These are phyloP conservation scores for Rhexocercosporidium sp. DNA, from an alignment of 2,329 filamentous ascomycete genomes.

Conservation along the genomic window DNA sequence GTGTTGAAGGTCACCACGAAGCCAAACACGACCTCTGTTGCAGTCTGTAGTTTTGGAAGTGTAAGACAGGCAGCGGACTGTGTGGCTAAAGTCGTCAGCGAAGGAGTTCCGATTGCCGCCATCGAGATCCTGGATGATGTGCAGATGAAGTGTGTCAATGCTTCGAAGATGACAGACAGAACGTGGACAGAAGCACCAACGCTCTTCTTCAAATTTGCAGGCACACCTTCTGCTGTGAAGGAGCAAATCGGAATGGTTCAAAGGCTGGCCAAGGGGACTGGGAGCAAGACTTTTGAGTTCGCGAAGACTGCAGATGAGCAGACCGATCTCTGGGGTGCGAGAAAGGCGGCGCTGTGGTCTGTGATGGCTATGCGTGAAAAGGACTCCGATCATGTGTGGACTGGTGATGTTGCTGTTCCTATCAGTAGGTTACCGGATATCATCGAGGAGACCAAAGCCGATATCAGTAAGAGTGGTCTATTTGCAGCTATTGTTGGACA, in stretches of 20 bases:
- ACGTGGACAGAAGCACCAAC: slow-evolving; percentile 76
- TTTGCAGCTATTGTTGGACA: slow-evolving; percentile 71
- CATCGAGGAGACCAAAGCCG: slow-evolving; percentile 76
- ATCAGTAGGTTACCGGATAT: slow-evolving; percentile 75
- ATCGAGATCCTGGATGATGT: slow-evolving; percentile 92
- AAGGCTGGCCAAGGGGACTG: slow-evolving; percentile 62
- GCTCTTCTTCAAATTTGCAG: slow-evolving; percentile 84
- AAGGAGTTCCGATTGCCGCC: slow-evolving; percentile 86
- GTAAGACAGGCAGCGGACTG: slow-evolving; percentile 56
- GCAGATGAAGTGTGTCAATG: slow-evolving; percentile 77
- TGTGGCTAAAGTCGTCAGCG: slow-evolving; percentile 78
- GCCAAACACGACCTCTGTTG: slow-evolving; percentile 80
- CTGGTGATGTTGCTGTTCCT: slow-evolving; percentile 84
- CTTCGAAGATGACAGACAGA: slow-evolving; percentile 68
- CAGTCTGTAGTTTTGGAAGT: slow-evolving; percentile 68
- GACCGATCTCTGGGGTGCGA: slow-evolving; percentile 79
- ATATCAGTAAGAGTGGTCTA: slow-evolving; percentile 61
- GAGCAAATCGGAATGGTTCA: slow-evolving; percentile 77
- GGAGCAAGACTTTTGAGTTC: slow-evolving; percentile 77
- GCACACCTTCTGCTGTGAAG: slow-evolving; percentile 72
- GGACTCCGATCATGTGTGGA: slow-evolving; percentile 77
- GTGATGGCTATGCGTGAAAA: slow-evolving; percentile 69
- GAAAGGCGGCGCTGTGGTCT: slow-evolving; percentile 85
- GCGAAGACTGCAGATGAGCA: slow-evolving; percentile 73
- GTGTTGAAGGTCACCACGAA: slow-evolving; percentile 85